phyloP scores from a whole-genome alignment of 2,329 filamentous ascomycete genomes.

The Pleomassaria siparia region DNA sequence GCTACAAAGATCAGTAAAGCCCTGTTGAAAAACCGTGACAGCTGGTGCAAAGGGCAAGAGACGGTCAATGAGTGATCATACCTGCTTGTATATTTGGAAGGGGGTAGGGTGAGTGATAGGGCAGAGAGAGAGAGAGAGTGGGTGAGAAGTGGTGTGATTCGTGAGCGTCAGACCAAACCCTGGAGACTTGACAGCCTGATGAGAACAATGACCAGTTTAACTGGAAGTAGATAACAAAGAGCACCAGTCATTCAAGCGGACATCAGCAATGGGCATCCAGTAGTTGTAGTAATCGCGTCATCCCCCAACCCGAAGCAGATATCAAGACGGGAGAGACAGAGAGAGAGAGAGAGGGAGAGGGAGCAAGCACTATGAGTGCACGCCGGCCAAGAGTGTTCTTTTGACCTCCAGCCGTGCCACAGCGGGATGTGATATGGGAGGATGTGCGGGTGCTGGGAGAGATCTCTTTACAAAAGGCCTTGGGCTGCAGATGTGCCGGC shows the following conservation, averaged over 20 bases:
- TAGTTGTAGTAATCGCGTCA: conserved; percentile 14
- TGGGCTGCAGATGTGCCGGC: conserved; percentile 13
- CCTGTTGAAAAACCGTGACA: no score
- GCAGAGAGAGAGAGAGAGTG: not conserved
- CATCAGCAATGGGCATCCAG: conserved; percentile 13
- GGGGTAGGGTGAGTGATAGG: no score
- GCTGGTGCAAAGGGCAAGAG: no score
- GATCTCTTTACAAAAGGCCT: conserved; percentile 9
- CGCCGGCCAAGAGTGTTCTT: conserved; percentile 17
- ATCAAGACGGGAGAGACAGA: conserved; percentile 12
- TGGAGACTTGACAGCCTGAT: conserved; percentile 21
- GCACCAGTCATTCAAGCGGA: conserved; percentile 11
- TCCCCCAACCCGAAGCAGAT: conserved; percentile 12
- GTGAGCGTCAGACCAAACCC: conserved; percentile 11
- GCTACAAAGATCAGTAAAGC: no score
- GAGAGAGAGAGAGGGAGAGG: no score
- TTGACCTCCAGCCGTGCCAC: conserved; percentile 23
- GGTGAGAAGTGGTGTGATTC: not conserved
- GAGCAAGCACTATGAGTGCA: no score
- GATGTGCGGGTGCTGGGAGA: conserved; percentile 6
- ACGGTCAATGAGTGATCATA: no score
- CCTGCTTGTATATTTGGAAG: no score
- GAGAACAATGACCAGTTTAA: conserved; percentile 13
- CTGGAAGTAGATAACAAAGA: conserved; percentile 15
- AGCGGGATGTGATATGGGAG: conserved; percentile 26